Conservation (phyloP, 2,329 filamentous ascomycete genomes). For the Colletotrichum abscissum region DNA sequence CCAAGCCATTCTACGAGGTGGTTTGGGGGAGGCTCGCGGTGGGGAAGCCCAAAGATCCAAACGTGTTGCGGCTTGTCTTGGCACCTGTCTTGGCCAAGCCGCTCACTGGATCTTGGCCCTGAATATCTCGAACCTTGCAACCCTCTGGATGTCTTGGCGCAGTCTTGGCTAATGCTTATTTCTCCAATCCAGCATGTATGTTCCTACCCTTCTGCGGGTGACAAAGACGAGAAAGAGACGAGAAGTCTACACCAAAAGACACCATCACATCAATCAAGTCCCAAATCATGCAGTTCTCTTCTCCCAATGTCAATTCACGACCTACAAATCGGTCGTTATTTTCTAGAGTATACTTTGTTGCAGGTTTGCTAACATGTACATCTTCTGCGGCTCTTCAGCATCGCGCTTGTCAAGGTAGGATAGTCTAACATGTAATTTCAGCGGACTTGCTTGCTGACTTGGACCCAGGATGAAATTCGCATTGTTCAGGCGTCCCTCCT, state of each 20-base stretch:
- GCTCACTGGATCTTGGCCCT: constrained; percentile 27
- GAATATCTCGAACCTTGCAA: constrained; percentile 10
- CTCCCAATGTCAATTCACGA: constrained; percentile 19
- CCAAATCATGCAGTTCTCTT: constrained; percentile 45
- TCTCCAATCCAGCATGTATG: constrained; percentile 61
- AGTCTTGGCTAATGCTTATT: constrained; percentile 29
- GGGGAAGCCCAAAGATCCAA: neutral
- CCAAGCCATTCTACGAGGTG: neutral
- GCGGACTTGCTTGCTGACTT: neutral
- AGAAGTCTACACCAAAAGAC: constrained; percentile 49
- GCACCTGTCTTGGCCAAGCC: constrained; percentile 26
- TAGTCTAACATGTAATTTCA: neutral
- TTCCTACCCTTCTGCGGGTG: constrained; percentile 49
- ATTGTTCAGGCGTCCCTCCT: constrained; percentile 93
- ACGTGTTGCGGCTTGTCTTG: constrained; percentile 13
- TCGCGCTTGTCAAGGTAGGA: constrained; percentile 77
- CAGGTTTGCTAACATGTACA: constrained; percentile 45
- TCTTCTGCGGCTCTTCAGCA: constrained; percentile 59
- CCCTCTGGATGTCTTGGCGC: constrained; percentile 21
- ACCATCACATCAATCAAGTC: constrained; percentile 63
- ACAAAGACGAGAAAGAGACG: constrained; percentile 39
- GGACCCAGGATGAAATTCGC: constrained; percentile 76
- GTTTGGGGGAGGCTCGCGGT: constrained; percentile 4
- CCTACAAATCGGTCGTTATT: constrained; percentile 35
- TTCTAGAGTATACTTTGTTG: constrained; percentile 35